Evolutionary conservation across 2,329 filamentous ascomycete species (phyloP), one percentile per base, ranked within the genome.

Genomic region (Colletotrichum tropicicola): DNA sequence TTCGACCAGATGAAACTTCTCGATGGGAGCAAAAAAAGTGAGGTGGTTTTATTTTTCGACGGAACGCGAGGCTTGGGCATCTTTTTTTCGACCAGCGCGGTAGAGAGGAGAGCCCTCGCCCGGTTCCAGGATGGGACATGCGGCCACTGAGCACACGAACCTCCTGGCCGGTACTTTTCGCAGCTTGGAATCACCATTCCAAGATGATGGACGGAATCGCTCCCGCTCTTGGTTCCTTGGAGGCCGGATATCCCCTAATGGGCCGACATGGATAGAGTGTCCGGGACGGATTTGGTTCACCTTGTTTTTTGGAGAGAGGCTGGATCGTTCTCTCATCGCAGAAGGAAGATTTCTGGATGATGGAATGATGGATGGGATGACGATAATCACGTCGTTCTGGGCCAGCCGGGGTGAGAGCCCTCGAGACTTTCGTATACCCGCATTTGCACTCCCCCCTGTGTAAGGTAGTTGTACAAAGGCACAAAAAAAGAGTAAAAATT

Each of bases 401-500:
- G 62, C 52, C 44, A 59, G 65, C 44, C 32, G 44, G 49, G 53
- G 43, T 41, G 55, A 52, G 35, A 55, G 59, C 48, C 27, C 27
- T 59, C 44, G 54, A 49, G 48, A 51, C 47, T 54, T 51, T 51
- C 39, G 54, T 53, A 43, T 58, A 64, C 53, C 32, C 60, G 39
- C 55, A 59, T 48, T 58, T 60, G 45, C 35, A 47, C 49, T 37
- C 37, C 70, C 70, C 72, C 76, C 70, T 75, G 73, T 75, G 74
- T 78, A 75, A 65, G 73, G 72, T 77, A 79, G 74, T 72, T 78
- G 73, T 75, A 73, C 70, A 77, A 73, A 78, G 72, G 73, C 72
- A 74, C 71, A 75, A 75, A 74, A 77, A 76, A 76, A 74, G 71
- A 75, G 71, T 68, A 75, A 75, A 76, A 79, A 66, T 73, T n/a